Percentiles rank a stretch among this genome's conserved stretches.
phyloP scores from a whole-genome alignment of 164 flowering plant species.

The Chimonanthus praecox region DNA sequence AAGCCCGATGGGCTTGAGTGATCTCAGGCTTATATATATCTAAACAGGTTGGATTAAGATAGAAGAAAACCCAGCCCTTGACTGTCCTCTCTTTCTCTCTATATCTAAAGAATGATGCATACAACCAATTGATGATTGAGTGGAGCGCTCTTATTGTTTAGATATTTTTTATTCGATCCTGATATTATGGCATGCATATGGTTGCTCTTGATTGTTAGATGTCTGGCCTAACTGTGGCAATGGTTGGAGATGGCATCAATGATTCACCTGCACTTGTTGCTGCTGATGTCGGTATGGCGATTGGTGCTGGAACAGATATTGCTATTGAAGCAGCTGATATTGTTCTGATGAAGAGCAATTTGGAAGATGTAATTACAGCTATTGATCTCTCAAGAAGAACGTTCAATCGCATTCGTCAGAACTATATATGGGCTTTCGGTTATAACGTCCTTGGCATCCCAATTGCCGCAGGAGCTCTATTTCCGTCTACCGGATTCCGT shows the following conservation, averaged over 20 bases:
- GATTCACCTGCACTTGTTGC: constrained; percentile 85
- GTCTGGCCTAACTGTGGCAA: constrained; percentile 52
- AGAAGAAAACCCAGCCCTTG: too few relatives aligned
- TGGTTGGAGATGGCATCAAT: constrained; percentile 90
- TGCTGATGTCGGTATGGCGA: constrained; percentile 84
- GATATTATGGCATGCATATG: neutral
- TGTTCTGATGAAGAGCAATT: constrained; percentile 74
- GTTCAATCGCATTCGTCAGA: constrained; percentile 49
- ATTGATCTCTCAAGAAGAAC: constrained; percentile 72
- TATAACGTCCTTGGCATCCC: constrained; percentile 69
- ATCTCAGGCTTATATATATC: too few relatives aligned
- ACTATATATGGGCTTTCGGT: constrained; percentile 76
- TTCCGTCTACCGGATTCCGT: constrained; percentile 53
- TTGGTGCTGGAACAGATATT: constrained; percentile 82
- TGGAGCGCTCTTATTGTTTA: neutral
- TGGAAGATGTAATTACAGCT: constrained; percentile 77
- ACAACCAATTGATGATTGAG: too few relatives aligned
- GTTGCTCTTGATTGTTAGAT: constrained; percentile 23
- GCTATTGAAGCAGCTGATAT: constrained; percentile 89
- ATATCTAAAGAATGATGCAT: neutral
- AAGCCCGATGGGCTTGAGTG: too few relatives aligned
- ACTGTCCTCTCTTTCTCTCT: too few relatives aligned
- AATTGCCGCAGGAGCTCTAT: constrained; percentile 65
- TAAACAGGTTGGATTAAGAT: too few relatives aligned
- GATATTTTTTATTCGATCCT: neutral